These are phyloP conservation scores for Flagelloscypha sp. DNA, from an alignment of 768 basidiomycete species.

Conservation along the genomic window DNA sequence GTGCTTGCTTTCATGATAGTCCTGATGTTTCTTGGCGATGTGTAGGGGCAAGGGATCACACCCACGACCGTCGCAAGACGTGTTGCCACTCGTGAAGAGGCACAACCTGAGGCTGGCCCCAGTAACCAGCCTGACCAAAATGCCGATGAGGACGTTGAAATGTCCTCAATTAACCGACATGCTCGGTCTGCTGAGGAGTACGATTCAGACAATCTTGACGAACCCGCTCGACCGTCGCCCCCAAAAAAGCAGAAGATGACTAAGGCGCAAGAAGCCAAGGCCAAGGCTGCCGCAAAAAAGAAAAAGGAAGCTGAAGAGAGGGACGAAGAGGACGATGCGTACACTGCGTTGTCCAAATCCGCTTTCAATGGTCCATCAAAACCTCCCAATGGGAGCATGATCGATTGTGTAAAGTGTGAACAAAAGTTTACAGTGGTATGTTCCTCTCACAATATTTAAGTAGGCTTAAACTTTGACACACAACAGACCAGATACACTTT, in stretches of 20 bases:
- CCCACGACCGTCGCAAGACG: constrained; percentile 39
- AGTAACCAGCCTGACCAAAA: constrained; percentile 23
- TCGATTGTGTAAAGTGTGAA: constrained; percentile 71
- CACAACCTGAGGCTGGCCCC: constrained; percentile 38
- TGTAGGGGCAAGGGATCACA: constrained; percentile 41
- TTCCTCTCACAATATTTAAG: constrained; percentile 10
- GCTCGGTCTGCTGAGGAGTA: constrained; percentile 33
- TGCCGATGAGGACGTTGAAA: constrained; percentile 11
- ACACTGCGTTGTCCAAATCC: constrained; percentile 53
- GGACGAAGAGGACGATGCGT: constrained; percentile 59
- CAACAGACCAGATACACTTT: constrained; percentile 80
- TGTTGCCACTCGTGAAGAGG: constrained; percentile 25
- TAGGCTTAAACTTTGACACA: neutral
- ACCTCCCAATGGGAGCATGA: constrained; percentile 72
- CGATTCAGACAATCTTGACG: constrained; percentile 72
- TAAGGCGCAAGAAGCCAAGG: constrained; percentile 31
- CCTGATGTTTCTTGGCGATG: neutral
- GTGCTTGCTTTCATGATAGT: constrained; percentile 2
- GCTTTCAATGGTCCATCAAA: constrained; percentile 31
- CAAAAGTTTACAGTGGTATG: constrained; percentile 85
- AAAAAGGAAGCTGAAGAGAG: constrained; percentile 41
- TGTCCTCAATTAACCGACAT: constrained; percentile 14
- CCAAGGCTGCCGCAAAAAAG: constrained; percentile 39
- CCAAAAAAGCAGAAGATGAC: constrained; percentile 50
- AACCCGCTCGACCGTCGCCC: constrained; percentile 34